phyloP scores from a whole-genome alignment of 225 moss, liverwort and hornwort species.

The Polytrichum formosum region DNA sequence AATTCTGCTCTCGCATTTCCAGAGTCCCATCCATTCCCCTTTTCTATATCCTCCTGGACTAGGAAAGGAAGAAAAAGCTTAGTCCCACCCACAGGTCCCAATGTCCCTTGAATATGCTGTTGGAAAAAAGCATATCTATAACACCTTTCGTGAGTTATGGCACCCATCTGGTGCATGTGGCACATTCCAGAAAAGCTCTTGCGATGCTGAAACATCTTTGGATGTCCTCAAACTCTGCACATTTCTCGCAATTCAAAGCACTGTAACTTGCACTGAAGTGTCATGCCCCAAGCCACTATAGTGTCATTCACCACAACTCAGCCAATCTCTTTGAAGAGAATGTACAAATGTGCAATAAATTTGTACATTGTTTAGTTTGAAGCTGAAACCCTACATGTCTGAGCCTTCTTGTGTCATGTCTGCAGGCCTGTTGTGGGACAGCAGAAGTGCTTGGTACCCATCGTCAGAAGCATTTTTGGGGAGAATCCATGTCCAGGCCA shows the following conservation, averaged over 20 bases:
- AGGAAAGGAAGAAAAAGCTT: conserved; percentile 15
- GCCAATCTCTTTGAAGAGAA: neutral
- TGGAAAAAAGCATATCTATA: conserved; percentile 53
- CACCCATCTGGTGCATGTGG: conserved; percentile 66
- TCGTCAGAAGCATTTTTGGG: conserved; percentile 46
- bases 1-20: conserved; percentile 58
- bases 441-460: conserved; percentile 55
- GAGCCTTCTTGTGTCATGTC: conserved; percentile 30
- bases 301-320: neutral
- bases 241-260: too few relatives aligned
- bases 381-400: neutral
- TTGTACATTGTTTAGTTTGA: too few relatives aligned
- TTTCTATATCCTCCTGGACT: conserved; percentile 24
- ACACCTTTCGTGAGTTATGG: conserved; percentile 75
- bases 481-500: conserved; percentile 64
- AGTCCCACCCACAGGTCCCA: conserved; percentile 20
- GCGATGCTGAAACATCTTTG: conserved; percentile 33
- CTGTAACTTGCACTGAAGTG: too few relatives aligned
- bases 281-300: too few relatives aligned
- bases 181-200: conserved; percentile 48
- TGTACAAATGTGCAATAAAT: neutral
- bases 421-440: conserved; percentile 46
- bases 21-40: conserved; percentile 55
- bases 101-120: conserved; percentile 62
- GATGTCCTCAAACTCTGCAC: too few relatives aligned